A percentile compares a stretch with the other conserved stretches of the same genome.
Conservation (phyloP, 129 eudicot species). For the Deinandra increscens region DNA sequence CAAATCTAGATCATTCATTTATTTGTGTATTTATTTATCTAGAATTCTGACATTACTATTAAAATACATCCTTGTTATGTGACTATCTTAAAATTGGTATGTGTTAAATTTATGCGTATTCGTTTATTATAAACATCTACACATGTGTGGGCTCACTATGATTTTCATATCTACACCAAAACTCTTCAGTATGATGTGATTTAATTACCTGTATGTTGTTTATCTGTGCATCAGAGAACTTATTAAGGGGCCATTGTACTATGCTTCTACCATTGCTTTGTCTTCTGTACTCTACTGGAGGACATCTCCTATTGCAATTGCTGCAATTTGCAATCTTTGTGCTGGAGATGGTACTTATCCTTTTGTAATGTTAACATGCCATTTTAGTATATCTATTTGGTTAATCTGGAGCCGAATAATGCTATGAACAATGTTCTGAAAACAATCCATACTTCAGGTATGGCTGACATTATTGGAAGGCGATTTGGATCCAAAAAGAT, state of each 20-base stretch:
- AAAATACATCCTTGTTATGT: too few species aligned
- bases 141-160: too few species aligned
- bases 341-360: constrained; percentile 69
- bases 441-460: constrained; percentile 34
- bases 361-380: constrained; percentile 8
- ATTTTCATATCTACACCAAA: neutral
- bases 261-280: constrained; percentile 62
- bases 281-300: constrained; percentile 64
- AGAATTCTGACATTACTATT: too few species aligned
- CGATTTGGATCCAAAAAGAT: constrained; percentile 61
- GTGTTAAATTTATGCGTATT: too few species aligned
- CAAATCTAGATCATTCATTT: too few species aligned
- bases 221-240: constrained; percentile 52
- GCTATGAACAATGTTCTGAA: neutral
- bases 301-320: constrained; percentile 68
- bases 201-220: neutral
- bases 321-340: constrained; percentile 73
- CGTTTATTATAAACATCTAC: too few species aligned
- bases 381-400: constrained; percentile 1
- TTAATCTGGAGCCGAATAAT: neutral
- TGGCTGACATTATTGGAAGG: constrained; percentile 76
- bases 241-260: constrained; percentile 70
- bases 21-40: too few species aligned
- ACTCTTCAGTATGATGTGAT: neutral
- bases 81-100: too few species aligned